Base-by-base conservation (phyloP, 78 protist species). In the Goniomonas avonlea region DNA sequence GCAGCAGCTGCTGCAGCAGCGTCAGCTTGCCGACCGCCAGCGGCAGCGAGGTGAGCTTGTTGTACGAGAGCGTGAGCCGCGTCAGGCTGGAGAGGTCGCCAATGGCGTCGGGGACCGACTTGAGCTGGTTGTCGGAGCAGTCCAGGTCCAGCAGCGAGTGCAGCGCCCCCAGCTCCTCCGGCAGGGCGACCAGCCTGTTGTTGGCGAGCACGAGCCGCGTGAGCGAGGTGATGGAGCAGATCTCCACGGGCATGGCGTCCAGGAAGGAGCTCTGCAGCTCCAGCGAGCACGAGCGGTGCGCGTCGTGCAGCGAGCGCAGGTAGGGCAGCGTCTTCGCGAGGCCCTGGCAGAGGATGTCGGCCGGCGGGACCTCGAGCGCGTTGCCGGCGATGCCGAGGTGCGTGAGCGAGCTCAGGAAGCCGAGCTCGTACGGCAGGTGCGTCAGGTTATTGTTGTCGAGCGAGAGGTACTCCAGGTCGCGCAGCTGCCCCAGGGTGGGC, bases 1-100 rank as follows among this genome's bases (percentile, higher is more conserved):
- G 21, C 48, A 68, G 38, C 56, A 68, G 56, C 48, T 41, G 59
- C 27, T 17, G 8, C 18, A 68, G 75, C 75, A 41, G 59, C 34
- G 75, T 68, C 35, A 68, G 56, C 34, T 53, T 25, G 25, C 75
- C 75, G 56, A 68, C 5, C n/a, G 75, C 38, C 39, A 68, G 58
- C 34, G 75, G 75, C 47, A 68, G 75, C 58, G 75, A 41, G 56
- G n/a, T 11, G 56, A 68, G 48, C 75, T 68, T 32, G 75, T 68
- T 68, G 56, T 37, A 9, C 38, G 38, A 48, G 29, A 68, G 75
- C 34, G 43, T 15, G 25, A 68, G 75, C 75, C 43, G 59, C 27
- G 41, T 68, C 29, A 68, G 75, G 41, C 59, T 21, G 18, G 75
- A 68, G 59, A 68, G 38, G 47, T 15, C 5, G 38, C 75, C 75